Base-by-base conservation (phyloP, 176 grass and related monocot genomes). In the Eleusine indica region DNA sequence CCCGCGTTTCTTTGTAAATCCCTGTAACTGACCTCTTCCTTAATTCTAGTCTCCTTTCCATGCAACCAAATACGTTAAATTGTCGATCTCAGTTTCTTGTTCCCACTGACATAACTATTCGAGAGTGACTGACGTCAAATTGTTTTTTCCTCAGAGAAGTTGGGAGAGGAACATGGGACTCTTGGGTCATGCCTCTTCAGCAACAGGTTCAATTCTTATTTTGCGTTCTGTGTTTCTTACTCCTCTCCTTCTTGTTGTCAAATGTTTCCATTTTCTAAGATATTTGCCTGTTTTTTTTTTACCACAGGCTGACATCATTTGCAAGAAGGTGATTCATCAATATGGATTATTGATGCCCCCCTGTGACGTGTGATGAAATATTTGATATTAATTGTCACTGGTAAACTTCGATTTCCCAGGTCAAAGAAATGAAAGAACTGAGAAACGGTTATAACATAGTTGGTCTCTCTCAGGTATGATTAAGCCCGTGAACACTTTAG, bases 401-500 rank as follows among this genome's bases (percentile, higher is more conserved):
- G 19, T 29, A 57, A 60, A 44, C 61, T 76, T 64, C 82, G 8
- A 46, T 88, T 86, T 82, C 57, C 46, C 86, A 98, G 95, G 92
- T 98, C 35, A 95, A 93, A 68, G 80, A 86, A 76, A 98, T 90
- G 92, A 68, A 94, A 70, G 90, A 94, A 52, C 79, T 98, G 4
- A 93, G 82, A 28, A 80, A 69, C 1, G 95, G 95, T 54, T 98
- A 93, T 73, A 95, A 93, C 73, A 91, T 95, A 15, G 84, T 98
- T 82, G 95, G 92, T 74, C 89, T 98, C 13, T 98, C 95, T 48
- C 95, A 95, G 95, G 95, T 94, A 89, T 71, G 71, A 43, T 75
- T 61, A 28, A 76, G n/a, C 65, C 61, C 17, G 1, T 51, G 44
- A 49, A 22, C 64, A 76, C 17, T 64, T 75, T 86, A 75, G 5